Base-by-base conservation (phyloP, 495 filamentous ascomycete genomes). In the Xanthoparmelia taractica region DNA sequence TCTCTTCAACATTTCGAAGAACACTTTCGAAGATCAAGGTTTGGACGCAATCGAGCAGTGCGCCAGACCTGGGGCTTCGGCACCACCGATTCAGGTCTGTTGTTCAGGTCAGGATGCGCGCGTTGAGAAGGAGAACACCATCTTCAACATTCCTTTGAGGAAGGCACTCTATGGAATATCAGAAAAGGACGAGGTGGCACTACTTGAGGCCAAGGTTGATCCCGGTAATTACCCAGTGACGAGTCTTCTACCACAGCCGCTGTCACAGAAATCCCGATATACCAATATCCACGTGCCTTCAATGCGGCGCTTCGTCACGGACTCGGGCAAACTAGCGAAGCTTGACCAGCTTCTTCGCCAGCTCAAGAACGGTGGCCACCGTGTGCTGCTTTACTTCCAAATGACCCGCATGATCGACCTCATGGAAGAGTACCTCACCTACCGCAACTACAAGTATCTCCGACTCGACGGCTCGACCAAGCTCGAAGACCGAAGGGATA, bases 351-450 rank as follows among this genome's bases (percentile, higher is more conserved):
- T 99, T 29, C 80, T 99, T 36, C 85, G 86, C 54, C 80, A 91
- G 69, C 84, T 99, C 61, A 99, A 97, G 79, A 86, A 92, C 59
- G 89, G 86, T 52, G 89, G 89, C 52, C 94, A 99, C 69, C 92
- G 94, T 69, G 94, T 99, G 23, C 84, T 99, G 11, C 79, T 99
- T n/a, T 99, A 99, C 79, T 99, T 99, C 87, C 94, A 99, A 77
- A 99, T 99, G 94, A 99, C 94, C n/a, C 87, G 89, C 68, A 99
- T 99, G 94, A 97, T 99, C 71, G 94, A 99, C 71, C 78, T 99
- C 41, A 97, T 97, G 88, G 94, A 99, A 70, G 94, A 99, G 74
- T 99, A 97, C 70, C 81, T 99, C 47, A 97, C 94, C 5, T 97
- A 96, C 77, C 87, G 94, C 67, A 96, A 97, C 75, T 97, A 95